phyloP scores from a whole-genome alignment of 306 rosid species.

The Mucuna pruriens region DNA sequence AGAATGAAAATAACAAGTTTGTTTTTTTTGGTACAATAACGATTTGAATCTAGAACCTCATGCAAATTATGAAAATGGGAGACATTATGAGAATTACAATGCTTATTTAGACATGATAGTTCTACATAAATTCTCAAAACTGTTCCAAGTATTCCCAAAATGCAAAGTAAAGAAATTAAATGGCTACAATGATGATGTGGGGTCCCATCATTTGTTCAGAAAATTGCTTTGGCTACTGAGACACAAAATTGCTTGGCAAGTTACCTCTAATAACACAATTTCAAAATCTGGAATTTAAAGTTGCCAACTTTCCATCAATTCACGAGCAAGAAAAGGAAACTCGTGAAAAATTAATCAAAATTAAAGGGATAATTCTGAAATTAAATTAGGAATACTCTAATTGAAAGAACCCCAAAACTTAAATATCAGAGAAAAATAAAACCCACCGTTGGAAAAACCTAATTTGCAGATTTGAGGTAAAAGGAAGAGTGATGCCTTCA shows the following conservation, averaged over 20 bases:
- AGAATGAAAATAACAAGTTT: not conserved
- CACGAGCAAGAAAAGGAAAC: conserved; percentile 19
- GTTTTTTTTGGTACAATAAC: too few relatives aligned
- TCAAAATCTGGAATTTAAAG: not conserved
- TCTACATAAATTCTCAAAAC: conserved; percentile 1
- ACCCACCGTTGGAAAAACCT: conserved; percentile 16
- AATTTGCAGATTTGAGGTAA: conserved; percentile 1
- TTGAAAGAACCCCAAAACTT: not conserved
- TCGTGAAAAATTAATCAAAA: not conserved
- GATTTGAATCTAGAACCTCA: too few relatives aligned
- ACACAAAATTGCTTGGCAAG: not conserved
- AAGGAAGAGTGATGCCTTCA: not conserved
- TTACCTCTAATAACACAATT: conserved; percentile 3
- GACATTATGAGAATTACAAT: not conserved
- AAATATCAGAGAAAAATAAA: not conserved
- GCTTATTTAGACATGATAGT: conserved; percentile 5
- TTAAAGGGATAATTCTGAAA: not conserved
- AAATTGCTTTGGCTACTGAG: not conserved
- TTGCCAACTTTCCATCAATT: conserved; percentile 4
- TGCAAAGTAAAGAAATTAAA: conserved; percentile 14
- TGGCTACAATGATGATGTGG: not conserved
- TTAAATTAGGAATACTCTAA: not conserved
- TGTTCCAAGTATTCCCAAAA: not conserved
- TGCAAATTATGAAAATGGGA: not conserved
- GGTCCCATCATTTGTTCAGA: not conserved